A percentile compares a stretch with the other conserved stretches of the same genome.
Conservation (phyloP, 768 basidiomycete genomes). For the Tricholoma terreum region DNA sequence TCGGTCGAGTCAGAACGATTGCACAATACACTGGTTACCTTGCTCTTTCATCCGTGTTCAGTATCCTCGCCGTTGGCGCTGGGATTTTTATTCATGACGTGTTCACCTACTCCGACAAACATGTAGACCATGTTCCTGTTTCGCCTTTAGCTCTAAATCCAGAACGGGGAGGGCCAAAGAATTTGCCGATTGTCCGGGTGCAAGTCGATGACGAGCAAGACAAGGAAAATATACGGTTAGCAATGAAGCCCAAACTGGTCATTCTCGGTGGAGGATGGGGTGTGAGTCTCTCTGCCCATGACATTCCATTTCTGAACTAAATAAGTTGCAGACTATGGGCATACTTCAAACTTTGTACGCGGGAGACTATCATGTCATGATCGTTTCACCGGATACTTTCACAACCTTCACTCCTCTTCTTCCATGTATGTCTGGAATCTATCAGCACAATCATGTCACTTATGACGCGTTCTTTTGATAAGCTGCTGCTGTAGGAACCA, state of each 20-base stretch:
- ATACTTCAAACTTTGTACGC: conserved; percentile 70
- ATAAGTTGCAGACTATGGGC: conserved; percentile 64
- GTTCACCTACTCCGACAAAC: conserved; percentile 82
- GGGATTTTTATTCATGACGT: conserved; percentile 89
- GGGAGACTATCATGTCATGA: conserved; percentile 90
- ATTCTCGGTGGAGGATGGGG: conserved; percentile 98
- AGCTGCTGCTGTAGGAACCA: conserved; percentile 94
- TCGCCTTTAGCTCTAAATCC: conserved; percentile 83
- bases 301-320: conserved; percentile 8
- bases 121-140: conserved; percentile 84
- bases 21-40: conserved; percentile 54
- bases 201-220: conserved; percentile 83
- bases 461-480: conserved; percentile 6
- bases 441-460: conserved; percentile 1
- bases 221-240: conserved; percentile 56
- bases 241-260: conserved; percentile 80
- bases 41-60: conserved; percentile 59
- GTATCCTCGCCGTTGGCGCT: conserved; percentile 55
- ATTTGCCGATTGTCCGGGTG: conserved; percentile 75
- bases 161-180: conserved; percentile 86
- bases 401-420: conserved; percentile 92
- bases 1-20: conserved; percentile 25
- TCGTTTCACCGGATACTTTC: conserved; percentile 84
- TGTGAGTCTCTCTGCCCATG: conserved; percentile 41
- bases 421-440: conserved; percentile 56